A percentile compares a stretch with the other conserved stretches of the same genome.
These are phyloP conservation scores for Talaromyces sp. DNA, from an alignment of 2,329 filamentous ascomycete genomes.

Conservation along the genomic window DNA sequence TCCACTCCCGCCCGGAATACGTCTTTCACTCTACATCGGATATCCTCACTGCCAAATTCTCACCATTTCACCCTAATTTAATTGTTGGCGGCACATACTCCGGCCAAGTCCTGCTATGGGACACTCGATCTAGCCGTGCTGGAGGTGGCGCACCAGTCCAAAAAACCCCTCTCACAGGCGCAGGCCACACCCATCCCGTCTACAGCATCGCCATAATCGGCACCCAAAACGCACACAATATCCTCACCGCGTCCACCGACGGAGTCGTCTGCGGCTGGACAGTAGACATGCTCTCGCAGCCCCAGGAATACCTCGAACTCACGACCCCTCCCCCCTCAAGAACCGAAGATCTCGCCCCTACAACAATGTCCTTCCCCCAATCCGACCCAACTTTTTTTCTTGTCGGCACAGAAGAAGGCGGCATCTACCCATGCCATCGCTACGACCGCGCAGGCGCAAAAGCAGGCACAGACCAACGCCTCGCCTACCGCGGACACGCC, in stretches of 20 bases:
- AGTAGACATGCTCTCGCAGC: constrained; percentile 95
- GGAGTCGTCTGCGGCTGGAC: constrained; percentile 97
- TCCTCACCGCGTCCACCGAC: constrained; percentile 94
- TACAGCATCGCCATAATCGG: constrained; percentile 95
- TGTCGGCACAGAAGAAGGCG: constrained; percentile 92
- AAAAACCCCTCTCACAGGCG: constrained; percentile 91
- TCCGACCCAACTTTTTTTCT: constrained; percentile 97
- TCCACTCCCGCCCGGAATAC: constrained; percentile 92
- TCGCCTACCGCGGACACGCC: constrained; percentile 84
- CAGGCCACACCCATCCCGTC: constrained; percentile 92
- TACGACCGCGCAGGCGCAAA: constrained; percentile 98
- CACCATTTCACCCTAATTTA: constrained; percentile 95
- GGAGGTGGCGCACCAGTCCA: constrained; percentile 69
- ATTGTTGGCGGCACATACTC: constrained; percentile 96
- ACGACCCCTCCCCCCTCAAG: constrained; percentile 80
- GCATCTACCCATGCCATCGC: constrained; percentile 91
- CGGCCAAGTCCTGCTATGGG: constrained; percentile 94
- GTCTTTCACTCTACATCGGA: constrained; percentile 95
- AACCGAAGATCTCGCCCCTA: constrained; percentile 91
- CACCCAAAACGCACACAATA: constrained; percentile 98
- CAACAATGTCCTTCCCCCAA: constrained; percentile 89
- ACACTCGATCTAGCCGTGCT: constrained; percentile 81
- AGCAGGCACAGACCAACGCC: constrained; percentile 84
- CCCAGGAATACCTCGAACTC: constrained; percentile 88
- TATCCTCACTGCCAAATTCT: constrained; percentile 92